These are phyloP conservation scores for Chlamydomonas sphaeroides DNA, from an alignment of 139 green algal species.

Conservation along the genomic window DNA sequence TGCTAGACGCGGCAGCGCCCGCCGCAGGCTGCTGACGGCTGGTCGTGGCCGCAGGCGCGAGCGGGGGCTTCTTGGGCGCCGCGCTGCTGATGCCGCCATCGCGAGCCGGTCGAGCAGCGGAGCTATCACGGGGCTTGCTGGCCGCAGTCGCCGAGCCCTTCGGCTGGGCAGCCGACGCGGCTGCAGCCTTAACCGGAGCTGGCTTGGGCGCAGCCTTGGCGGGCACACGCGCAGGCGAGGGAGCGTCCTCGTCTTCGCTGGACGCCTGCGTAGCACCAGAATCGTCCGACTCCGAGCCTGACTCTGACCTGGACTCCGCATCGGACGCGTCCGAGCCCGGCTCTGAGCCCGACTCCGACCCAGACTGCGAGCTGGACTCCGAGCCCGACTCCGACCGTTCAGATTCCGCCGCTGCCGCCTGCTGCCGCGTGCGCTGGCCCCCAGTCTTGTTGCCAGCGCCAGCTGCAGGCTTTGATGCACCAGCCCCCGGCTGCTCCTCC, in stretches of 20 bases:
- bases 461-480: no score
- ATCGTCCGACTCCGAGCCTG: not conserved
- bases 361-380: no score
- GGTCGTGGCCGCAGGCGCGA: not conserved
- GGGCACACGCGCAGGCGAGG: not conserved
- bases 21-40: not conserved
- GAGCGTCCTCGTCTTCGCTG: slow-evolving; percentile 13
- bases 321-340: no score
- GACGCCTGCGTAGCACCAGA: not conserved
- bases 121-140: not conserved
- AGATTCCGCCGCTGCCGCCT: no score
- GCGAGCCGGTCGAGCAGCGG: not conserved
- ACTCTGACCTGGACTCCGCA: no score
- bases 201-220: not conserved
- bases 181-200: not conserved
- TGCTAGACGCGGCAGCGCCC: no score
- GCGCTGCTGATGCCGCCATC: slow-evolving; percentile 6
- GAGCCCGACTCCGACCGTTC: no score
- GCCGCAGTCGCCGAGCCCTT: not conserved
- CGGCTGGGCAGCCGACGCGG: not conserved
- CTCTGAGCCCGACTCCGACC: no score
- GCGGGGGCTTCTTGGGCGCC: not conserved
- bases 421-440: no score
- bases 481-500: no score
- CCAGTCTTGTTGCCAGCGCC: no score